Percentiles rank a stretch among this genome's conserved stretches.
These are phyloP conservation scores for Penium margaritaceum DNA, from an alignment of 139 green algal genomes.

Conservation along the genomic window DNA sequence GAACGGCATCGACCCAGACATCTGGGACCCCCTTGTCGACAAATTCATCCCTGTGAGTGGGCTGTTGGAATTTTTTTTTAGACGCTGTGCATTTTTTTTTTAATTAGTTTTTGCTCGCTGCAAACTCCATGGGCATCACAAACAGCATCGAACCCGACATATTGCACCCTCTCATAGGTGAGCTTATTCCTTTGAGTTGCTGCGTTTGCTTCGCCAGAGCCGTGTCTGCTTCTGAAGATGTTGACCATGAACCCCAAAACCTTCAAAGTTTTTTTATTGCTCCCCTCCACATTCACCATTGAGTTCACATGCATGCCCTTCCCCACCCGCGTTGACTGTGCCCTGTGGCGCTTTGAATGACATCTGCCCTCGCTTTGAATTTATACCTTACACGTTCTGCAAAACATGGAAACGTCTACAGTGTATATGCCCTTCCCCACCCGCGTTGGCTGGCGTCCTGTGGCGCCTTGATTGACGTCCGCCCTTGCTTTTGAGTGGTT, in stretches of 20 bases:
- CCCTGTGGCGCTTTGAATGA: neutral
- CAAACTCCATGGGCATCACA: neutral
- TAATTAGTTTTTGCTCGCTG: neutral
- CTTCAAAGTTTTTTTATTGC: too few species aligned
- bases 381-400: too few species aligned
- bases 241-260: too few species aligned
- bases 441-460: neutral
- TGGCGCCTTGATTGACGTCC: neutral
- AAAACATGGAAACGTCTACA: too few species aligned
- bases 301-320: neutral
- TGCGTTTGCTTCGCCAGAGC: too few species aligned
- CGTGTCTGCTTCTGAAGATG: too few species aligned
- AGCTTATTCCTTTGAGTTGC: neutral
- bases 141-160: neutral
- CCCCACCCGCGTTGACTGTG: too few species aligned
- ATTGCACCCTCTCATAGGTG: neutral
- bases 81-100: neutral
- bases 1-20: conserved; percentile 95
- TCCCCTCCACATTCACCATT: neutral
- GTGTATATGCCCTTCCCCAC: neutral
- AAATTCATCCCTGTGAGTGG: conserved; percentile 58
- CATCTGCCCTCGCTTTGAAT: too few species aligned
- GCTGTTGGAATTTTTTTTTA: neutral
- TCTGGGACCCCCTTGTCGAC: conserved; percentile 85
- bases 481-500: neutral